A percentile compares a stretch with the other conserved stretches of the same genome.
These are phyloP conservation scores for Nadsonia commutata DNA, from an alignment of 1,139 yeast species.

Conservation along the genomic window DNA sequence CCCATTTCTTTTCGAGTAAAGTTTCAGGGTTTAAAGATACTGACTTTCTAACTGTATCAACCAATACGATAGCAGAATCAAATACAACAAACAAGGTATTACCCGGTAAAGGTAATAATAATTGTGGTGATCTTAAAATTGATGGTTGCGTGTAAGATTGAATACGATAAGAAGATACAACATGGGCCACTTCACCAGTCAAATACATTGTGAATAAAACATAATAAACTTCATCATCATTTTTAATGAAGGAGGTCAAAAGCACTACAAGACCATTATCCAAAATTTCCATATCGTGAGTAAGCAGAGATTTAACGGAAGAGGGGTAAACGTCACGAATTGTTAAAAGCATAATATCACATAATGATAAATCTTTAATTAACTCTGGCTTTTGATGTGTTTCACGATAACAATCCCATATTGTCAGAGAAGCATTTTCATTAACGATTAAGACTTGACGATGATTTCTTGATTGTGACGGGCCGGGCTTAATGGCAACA, in stretches of 20 bases:
- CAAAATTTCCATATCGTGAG: constrained; percentile 34
- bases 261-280: constrained; percentile 33
- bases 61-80: constrained; percentile 45
- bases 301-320: constrained; percentile 26
- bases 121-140: constrained; percentile 28
- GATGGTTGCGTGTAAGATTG: constrained; percentile 27
- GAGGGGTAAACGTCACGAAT: constrained; percentile 30
- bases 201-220: constrained; percentile 43
- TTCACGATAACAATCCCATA: constrained; percentile 34
- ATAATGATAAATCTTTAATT: constrained; percentile 24
- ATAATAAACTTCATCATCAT: constrained; percentile 25
- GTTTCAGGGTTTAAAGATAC: constrained; percentile 10
- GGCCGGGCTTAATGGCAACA: constrained; percentile 45
- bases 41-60: constrained; percentile 39
- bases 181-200: constrained; percentile 36
- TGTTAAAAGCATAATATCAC: constrained; percentile 24
- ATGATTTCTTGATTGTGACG: constrained; percentile 38
- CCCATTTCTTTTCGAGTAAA: constrained; percentile 49
- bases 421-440: constrained; percentile 29
- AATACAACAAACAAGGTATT: constrained; percentile 50
- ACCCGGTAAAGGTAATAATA: constrained; percentile 47
- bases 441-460: constrained; percentile 29
- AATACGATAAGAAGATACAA: constrained; percentile 47
- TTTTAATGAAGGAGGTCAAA: constrained; percentile 30
- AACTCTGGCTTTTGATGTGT: constrained; percentile 29